phyloP scores from a whole-genome alignment of 805 yeast genomes.

The Ogataea ramenticola region DNA sequence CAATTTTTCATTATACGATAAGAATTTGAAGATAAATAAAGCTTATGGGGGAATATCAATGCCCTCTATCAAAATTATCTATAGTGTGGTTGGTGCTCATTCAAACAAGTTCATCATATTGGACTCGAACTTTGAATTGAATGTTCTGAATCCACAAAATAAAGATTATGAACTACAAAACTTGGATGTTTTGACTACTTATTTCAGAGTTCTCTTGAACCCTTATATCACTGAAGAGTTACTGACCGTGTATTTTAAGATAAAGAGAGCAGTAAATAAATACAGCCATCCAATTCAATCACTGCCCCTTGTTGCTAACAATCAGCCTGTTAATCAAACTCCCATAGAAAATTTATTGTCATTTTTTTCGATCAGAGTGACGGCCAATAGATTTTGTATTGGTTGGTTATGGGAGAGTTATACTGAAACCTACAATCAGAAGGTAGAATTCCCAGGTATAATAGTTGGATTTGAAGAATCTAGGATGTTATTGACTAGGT shows the following conservation, averaged over 20 bases:
- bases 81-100: conserved; percentile 26
- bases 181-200: conserved; percentile 51
- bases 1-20: conserved; percentile 11
- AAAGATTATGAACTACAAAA: conserved; percentile 28
- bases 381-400: conserved; percentile 59
- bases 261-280: conserved; percentile 4
- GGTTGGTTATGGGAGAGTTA: conserved; percentile 68
- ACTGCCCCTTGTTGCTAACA: neutral
- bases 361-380: conserved; percentile 47
- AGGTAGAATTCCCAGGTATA: conserved; percentile 48
- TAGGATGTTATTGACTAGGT: conserved; percentile 55
- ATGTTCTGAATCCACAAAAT: conserved; percentile 32
- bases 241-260: conserved; percentile 11
- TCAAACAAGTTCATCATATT: conserved; percentile 32
- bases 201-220: conserved; percentile 51
- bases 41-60: conserved; percentile 32
- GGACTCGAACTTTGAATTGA: conserved; percentile 39
- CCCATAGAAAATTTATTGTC: conserved; percentile 17
- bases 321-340: conserved; percentile 4
- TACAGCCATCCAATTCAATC: neutral
- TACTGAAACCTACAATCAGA: conserved; percentile 13
- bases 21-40: conserved; percentile 8
- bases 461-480: conserved; percentile 71
- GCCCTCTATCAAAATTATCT: conserved; percentile 34
- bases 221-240: conserved; percentile 30